Conservation (phyloP, 495 filamentous ascomycete species). For the Cenococcum geophilum region DNA sequence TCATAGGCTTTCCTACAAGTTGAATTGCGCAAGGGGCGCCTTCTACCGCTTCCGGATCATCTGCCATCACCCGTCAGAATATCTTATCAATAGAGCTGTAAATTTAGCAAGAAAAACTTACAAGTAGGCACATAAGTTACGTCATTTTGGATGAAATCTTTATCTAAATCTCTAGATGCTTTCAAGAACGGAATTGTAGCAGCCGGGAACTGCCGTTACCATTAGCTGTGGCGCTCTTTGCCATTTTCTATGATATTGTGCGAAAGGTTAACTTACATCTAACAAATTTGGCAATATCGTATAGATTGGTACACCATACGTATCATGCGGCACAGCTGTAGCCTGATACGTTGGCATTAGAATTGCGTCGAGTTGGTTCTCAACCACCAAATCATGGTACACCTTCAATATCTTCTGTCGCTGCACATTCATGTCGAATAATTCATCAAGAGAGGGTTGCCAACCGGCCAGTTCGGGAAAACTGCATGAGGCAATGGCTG, state of each 20-base stretch:
- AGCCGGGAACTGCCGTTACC: constrained; percentile 31
- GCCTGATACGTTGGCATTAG: constrained; percentile 45
- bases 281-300: constrained; percentile 48
- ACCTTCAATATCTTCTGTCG: constrained; percentile 24
- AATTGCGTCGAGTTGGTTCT: constrained; percentile 43
- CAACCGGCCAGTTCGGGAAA: constrained; percentile 29
- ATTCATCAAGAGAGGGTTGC: constrained; percentile 28
- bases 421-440: constrained; percentile 35
- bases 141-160: constrained; percentile 24
- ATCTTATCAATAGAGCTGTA: background rate
- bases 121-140: constrained; percentile 30
- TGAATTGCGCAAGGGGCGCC: constrained; percentile 33
- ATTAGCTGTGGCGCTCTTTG: background rate
- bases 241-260: background rate
- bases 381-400: constrained; percentile 37
- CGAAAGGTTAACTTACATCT: constrained; percentile 41
- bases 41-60: constrained; percentile 30
- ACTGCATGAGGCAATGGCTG: constrained; percentile 17
- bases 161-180: constrained; percentile 31
- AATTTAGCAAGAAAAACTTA: constrained; percentile 15
- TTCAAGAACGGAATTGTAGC: constrained; percentile 32
- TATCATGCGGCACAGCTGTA: constrained; percentile 46
- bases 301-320: constrained; percentile 44
- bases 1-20: constrained; percentile 35
- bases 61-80: constrained; percentile 3